These are phyloP conservation scores for Pestalotiopsis sp. DNA, from an alignment of 2,329 filamentous ascomycete species.

Conservation along the genomic window DNA sequence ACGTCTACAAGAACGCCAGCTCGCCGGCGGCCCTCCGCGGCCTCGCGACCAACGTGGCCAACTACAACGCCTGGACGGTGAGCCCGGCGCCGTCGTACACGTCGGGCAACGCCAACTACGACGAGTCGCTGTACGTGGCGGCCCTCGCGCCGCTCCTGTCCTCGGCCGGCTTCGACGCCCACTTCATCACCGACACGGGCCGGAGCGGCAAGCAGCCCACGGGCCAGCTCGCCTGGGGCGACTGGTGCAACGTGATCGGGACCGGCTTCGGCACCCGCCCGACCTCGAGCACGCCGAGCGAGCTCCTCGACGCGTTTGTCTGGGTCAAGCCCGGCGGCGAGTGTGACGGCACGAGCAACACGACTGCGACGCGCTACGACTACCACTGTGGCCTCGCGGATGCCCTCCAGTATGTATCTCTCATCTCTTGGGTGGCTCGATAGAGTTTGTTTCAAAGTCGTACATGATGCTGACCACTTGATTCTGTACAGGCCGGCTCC, in stretches of 20 bases:
- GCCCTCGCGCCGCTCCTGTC: conserved; percentile 67
- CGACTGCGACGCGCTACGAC: conserved; percentile 50
- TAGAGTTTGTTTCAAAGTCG: conserved; percentile 25
- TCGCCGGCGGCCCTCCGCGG: conserved; percentile 52
- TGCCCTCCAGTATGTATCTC: conserved; percentile 42
- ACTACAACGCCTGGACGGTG: conserved; percentile 55
- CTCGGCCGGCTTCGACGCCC: conserved; percentile 43
- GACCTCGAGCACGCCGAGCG: conserved; percentile 53
- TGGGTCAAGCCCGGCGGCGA: conserved; percentile 63
- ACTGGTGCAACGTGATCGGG: conserved; percentile 62
- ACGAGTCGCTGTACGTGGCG: conserved; percentile 57
- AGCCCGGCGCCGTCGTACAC: conserved; percentile 41
- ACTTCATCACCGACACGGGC: conserved; percentile 33
- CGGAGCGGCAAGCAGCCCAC: conserved; percentile 49
- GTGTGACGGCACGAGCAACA: conserved; percentile 44
- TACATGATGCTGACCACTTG: background rate
- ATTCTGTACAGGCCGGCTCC: conserved; percentile 53
- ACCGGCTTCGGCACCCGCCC: conserved; percentile 60
- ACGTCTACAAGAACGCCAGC: conserved; percentile 52
- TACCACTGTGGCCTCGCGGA: conserved; percentile 53
- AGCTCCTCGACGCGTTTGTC: conserved; percentile 59
- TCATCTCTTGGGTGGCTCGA: background rate
- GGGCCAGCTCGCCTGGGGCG: conserved; percentile 55
- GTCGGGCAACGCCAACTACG: conserved; percentile 48
- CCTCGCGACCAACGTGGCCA: conserved; percentile 59